These are phyloP conservation scores for Ploettnerulaceae sp. DNA, from an alignment of 2,329 filamentous ascomycete genomes.

Conservation along the genomic window DNA sequence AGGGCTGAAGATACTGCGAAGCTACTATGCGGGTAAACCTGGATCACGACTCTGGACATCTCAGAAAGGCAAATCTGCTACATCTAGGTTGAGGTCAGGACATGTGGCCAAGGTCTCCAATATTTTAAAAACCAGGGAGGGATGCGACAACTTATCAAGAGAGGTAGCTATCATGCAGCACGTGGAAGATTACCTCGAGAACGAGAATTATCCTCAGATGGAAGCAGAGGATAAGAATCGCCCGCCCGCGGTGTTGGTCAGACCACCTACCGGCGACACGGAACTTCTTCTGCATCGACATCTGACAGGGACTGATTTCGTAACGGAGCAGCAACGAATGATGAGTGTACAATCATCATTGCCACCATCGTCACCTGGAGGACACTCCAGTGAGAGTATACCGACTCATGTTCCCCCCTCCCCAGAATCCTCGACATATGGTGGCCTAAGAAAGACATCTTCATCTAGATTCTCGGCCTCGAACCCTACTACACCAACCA, in stretches of 20 bases:
- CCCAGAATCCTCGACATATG: not conserved
- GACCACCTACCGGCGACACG: not conserved
- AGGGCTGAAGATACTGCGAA: constrained; percentile 51
- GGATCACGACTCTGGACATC: constrained; percentile 22
- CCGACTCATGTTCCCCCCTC: not conserved
- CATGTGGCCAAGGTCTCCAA: constrained; percentile 12
- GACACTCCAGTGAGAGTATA: not conserved
- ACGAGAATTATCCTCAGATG: constrained; percentile 6
- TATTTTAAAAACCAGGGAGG: constrained; percentile 17
- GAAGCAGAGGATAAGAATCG: not conserved
- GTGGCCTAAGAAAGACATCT: not conserved
- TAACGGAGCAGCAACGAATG: constrained; percentile 11
- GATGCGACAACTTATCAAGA: constrained; percentile 20
- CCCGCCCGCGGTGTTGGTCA: too few species aligned
- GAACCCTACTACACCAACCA: constrained; percentile 12
- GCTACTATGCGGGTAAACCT: constrained; percentile 27
- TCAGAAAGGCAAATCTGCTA: constrained; percentile 4
- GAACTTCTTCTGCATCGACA: not conserved
- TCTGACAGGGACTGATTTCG: constrained; percentile 12
- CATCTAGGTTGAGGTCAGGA: not conserved
- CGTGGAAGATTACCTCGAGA: constrained; percentile 26
- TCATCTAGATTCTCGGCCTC: not conserved
- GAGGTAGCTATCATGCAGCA: constrained; percentile 21
- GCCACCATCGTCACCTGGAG: not conserved
- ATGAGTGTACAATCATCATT: not conserved